Evolutionary conservation across 768 basidiomycete species (phyloP).

Genomic region (Rhodotorula diobovata): DNA sequence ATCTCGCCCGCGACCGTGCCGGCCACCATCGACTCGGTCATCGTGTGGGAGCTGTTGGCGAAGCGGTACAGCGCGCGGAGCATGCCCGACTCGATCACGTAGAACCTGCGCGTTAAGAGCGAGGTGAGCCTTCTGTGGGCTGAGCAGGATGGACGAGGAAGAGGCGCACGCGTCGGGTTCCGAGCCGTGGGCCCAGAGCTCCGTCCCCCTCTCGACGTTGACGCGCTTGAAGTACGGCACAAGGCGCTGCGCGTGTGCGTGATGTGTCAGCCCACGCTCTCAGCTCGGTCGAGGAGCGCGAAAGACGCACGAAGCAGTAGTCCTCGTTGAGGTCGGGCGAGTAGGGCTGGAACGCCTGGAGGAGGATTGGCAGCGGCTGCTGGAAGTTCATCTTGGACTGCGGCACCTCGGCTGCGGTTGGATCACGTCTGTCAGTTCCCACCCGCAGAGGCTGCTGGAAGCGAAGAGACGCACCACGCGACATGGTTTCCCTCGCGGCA

Average conservation of each 20-base stretch:
- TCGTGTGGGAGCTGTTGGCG: slow-evolving; percentile 53
- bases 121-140: too few species aligned
- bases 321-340: slow-evolving; percentile 54
- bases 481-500: slow-evolving; percentile 39
- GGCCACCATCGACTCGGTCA: slow-evolving; percentile 40
- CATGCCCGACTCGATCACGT: slow-evolving; percentile 81
- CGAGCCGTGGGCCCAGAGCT: slow-evolving; percentile 76
- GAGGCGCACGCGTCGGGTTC: slow-evolving; percentile 54
- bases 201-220: slow-evolving; percentile 56
- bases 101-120: slow-evolving; percentile 52
- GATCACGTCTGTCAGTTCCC: too few species aligned
- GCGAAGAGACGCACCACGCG: not conserved
- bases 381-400: slow-evolving; percentile 24
- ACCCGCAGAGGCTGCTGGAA: not conserved
- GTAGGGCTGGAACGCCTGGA: slow-evolving; percentile 68
- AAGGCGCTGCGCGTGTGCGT: slow-evolving; percentile 50
- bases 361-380: slow-evolving; percentile 40
- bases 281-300: slow-evolving; percentile 14
- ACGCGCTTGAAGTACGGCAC: slow-evolving; percentile 66
- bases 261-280: too few species aligned
- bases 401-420: not conserved
- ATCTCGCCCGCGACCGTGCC: slow-evolving; percentile 90
- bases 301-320: slow-evolving; percentile 51
- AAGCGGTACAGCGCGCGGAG: slow-evolving; percentile 78
- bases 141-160: too few species aligned